phyloP scores from a whole-genome alignment of 1,284 basidiomycete species.

The Coniferiporia sulphurascens region DNA sequence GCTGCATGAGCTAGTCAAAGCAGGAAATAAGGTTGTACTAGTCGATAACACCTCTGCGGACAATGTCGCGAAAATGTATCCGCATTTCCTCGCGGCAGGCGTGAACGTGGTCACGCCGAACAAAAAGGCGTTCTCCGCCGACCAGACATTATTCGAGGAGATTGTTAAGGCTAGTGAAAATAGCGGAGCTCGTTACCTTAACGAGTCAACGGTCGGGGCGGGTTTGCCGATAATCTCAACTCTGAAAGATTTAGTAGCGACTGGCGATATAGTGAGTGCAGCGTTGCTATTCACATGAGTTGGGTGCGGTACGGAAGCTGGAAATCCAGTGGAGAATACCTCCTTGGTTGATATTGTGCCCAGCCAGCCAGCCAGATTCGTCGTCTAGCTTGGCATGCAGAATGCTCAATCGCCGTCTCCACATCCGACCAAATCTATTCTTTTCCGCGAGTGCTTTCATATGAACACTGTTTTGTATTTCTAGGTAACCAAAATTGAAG shows the following conservation, averaged over 20 bases:
- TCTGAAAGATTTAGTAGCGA: constrained; percentile 85
- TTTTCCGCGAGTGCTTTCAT: not conserved
- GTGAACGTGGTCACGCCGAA: constrained; percentile 94
- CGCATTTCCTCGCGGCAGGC: constrained; percentile 73
- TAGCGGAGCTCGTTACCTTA: constrained; percentile 69
- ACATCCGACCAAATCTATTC: not conserved
- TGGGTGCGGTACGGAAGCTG: not conserved
- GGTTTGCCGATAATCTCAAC: constrained; percentile 92
- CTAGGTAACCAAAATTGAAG: constrained; percentile 75
- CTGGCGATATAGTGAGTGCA: constrained; percentile 77
- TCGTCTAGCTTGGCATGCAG: not conserved
- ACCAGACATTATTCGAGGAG: constrained; percentile 64
- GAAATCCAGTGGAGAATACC: too few relatives aligned
- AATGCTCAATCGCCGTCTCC: not conserved
- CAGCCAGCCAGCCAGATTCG: too few relatives aligned
- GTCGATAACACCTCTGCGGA: constrained; percentile 95
- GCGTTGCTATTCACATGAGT: not conserved
- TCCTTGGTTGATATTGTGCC: too few relatives aligned
- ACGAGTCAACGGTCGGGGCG: constrained; percentile 94
- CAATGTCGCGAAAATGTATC: constrained; percentile 79
- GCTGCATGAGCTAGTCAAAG: constrained; percentile 41
- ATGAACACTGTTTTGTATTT: not conserved
- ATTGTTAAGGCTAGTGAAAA: constrained; percentile 56
- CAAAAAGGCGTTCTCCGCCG: constrained; percentile 92
- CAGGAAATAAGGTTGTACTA: constrained; percentile 62